Percentiles rank a stretch among this genome's conserved stretches.
Conservation (phyloP, 192 early-diverging fungal genomes). For the Haplosporangium gracile region DNA sequence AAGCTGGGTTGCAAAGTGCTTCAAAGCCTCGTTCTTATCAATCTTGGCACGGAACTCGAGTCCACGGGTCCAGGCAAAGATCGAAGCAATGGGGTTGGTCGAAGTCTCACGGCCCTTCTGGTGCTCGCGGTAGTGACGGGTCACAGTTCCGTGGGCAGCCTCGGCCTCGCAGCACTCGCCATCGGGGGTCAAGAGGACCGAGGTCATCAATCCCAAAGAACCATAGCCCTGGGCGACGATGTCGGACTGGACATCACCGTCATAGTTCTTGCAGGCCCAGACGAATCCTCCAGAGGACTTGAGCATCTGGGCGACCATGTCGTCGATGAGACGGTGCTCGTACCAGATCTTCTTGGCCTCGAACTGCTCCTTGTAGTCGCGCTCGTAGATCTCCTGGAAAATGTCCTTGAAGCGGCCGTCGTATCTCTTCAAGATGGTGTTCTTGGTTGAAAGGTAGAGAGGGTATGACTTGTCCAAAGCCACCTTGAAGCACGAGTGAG, state of each 20-base stretch:
- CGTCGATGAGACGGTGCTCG: conserved; percentile 98
- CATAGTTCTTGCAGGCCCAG: conserved; percentile 97
- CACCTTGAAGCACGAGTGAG: conserved; percentile 93
- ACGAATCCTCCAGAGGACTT: conserved; percentile 96
- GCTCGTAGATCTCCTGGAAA: conserved; percentile 89
- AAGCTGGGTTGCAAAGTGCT: conserved; percentile 81
- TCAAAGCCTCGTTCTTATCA: conserved; percentile 84
- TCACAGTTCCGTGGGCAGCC: conserved; percentile 98
- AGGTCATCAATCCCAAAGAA: conserved; percentile 97
- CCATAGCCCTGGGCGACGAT: conserved; percentile 97
- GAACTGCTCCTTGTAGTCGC: conserved; percentile 85
- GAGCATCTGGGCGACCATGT: conserved; percentile 98
- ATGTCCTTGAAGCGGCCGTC: conserved; percentile 99
- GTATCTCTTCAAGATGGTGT: conserved; percentile 97
- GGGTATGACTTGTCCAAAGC: conserved; percentile 92
- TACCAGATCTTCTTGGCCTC: conserved; percentile 94
- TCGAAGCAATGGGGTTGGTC: conserved; percentile 98
- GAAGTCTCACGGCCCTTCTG: conserved; percentile 96
- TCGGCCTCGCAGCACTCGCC: conserved; percentile 94
- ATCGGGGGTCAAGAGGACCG: conserved; percentile 94
- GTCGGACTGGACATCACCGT: conserved; percentile 97
- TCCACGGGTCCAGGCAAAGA: conserved; percentile 97
- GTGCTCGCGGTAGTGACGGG: conserved; percentile 95
- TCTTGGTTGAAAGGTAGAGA: conserved; percentile 97
- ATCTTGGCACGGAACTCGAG: conserved; percentile 96